Evolutionary conservation across 176 grass and related monocot genomes (phyloP).

Genomic region (Triticum monococcum): DNA sequence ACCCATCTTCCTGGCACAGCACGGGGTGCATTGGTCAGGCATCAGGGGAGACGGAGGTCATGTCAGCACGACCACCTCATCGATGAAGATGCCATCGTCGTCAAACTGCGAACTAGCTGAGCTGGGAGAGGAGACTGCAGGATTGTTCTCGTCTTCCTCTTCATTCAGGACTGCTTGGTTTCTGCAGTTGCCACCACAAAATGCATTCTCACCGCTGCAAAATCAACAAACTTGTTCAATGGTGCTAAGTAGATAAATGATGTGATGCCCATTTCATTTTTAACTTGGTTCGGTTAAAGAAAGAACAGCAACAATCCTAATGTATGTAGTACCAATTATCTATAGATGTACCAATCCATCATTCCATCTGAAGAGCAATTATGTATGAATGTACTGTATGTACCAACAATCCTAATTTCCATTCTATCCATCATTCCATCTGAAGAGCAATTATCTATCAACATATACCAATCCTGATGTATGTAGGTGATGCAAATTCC

Average conservation of each 20-base stretch:
- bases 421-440: not conserved
- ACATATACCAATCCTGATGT: not conserved
- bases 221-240: not conserved
- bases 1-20: not conserved
- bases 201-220: slow-evolving; percentile 66
- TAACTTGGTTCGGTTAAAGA: not conserved
- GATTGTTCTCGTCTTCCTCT: slow-evolving; percentile 47
- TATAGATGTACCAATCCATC: too few species aligned
- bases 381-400: too few species aligned
- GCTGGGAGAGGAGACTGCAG: not conserved
- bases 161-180: slow-evolving; percentile 53
- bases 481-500: not conserved
- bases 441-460: not conserved
- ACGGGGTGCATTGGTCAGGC: not conserved
- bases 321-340: not conserved
- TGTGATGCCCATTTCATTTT: not conserved
- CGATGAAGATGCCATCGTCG: slow-evolving; percentile 70
- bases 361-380: too few species aligned
- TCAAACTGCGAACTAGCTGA: slow-evolving; percentile 35
- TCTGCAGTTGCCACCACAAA: slow-evolving; percentile 59
- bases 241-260: not conserved
- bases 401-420: not conserved
- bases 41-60: slow-evolving; percentile 31
- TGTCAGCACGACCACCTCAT: slow-evolving; percentile 48
- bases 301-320: not conserved